Base-by-base conservation (phyloP, 2,329 filamentous ascomycete species). In the Penicillium sp. region DNA sequence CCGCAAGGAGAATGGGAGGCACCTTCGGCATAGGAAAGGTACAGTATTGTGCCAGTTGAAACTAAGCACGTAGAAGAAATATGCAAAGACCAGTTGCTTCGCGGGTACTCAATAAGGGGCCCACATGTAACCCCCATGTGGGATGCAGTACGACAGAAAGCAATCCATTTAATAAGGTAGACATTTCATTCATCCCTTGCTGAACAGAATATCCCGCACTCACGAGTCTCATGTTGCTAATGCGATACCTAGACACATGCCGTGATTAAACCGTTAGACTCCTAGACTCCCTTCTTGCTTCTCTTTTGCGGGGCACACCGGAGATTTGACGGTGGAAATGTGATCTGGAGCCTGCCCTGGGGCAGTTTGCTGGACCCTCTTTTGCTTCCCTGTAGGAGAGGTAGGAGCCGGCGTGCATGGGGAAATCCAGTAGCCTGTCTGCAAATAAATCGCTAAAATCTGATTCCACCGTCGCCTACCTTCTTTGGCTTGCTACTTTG, bases 151-250 rank as follows among this genome's bases (percentile, higher is more conserved):
- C 52, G 49, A 61, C 28, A 16, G 37, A n/a, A 37, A 49, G 22
- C 28, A 52, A 37, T 55, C 60, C 61, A 58, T 61, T 61, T 63
- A 61, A 65, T 63, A 40, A 42, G 19, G 13, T 28, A 45, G 30
- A 33, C 10, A 33, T 3, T 3, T 22, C 30, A 33, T 30, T 16
- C 25, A 63, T 65, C 63, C 63, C 63, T 65, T 65, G 63, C 63
- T 48, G 63, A 33, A 40, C 54, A 30, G 49, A 49, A 38, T 62
- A 55, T 60, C 42, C 53, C 37, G 19, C 35, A 37, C 16, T 30
- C 19, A 22, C 19, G 19, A 22, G 19, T 22, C 19, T 22, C 26
- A 45, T 16, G 38, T 52, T 56, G 51, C 40, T 53, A 53, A 51
- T 61, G 51, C 59, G 49, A 54, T 59, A 28, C 55, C 55, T 55